A percentile compares a stretch with the other conserved stretches of the same genome.
Evolutionary conservation across 2,329 filamentous ascomycete genomes (phyloP).

Genomic region (Colletotrichum sublineola): DNA sequence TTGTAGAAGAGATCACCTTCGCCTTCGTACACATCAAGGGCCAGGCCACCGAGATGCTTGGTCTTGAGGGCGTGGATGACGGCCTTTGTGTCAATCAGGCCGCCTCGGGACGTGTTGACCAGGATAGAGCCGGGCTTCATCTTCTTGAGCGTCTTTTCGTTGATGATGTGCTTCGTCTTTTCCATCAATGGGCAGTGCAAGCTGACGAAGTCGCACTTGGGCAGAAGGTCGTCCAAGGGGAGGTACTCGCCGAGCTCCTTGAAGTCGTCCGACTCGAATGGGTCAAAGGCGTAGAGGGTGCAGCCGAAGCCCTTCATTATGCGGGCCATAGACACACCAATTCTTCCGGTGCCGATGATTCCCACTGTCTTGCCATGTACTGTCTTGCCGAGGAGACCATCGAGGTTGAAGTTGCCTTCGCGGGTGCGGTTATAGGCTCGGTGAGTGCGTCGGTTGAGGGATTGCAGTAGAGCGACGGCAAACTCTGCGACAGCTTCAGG

Average conservation of each 20-base stretch:
- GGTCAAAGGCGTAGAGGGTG: slow-evolving; percentile 71
- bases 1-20: slow-evolving; percentile 75
- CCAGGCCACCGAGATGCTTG: slow-evolving; percentile 71
- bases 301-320: slow-evolving; percentile 77
- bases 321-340: slow-evolving; percentile 71
- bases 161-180: slow-evolving; percentile 72
- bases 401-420: slow-evolving; percentile 76
- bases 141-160: slow-evolving; percentile 61
- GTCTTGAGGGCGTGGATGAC: slow-evolving; percentile 73
- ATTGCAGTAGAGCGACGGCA: slow-evolving; percentile 75
- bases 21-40: slow-evolving; percentile 77
- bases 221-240: slow-evolving; percentile 67
- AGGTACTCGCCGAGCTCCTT: slow-evolving; percentile 64
- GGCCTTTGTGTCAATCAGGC: slow-evolving; percentile 71
- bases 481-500: slow-evolving; percentile 80
- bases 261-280: slow-evolving; percentile 64
- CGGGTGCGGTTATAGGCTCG: slow-evolving; percentile 77
- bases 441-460: slow-evolving; percentile 76
- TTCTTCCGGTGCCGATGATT: slow-evolving; percentile 74
- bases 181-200: slow-evolving; percentile 76
- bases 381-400: slow-evolving; percentile 73
- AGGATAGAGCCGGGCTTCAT: slow-evolving; percentile 74
- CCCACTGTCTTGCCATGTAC: slow-evolving; percentile 76
- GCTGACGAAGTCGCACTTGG: slow-evolving; percentile 71
- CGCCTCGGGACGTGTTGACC: slow-evolving; percentile 78